Percentiles rank a stretch among this genome's conserved stretches.
phyloP scores from a whole-genome alignment of 192 early-diverging fungal genomes.

The Physocladia obscura region DNA sequence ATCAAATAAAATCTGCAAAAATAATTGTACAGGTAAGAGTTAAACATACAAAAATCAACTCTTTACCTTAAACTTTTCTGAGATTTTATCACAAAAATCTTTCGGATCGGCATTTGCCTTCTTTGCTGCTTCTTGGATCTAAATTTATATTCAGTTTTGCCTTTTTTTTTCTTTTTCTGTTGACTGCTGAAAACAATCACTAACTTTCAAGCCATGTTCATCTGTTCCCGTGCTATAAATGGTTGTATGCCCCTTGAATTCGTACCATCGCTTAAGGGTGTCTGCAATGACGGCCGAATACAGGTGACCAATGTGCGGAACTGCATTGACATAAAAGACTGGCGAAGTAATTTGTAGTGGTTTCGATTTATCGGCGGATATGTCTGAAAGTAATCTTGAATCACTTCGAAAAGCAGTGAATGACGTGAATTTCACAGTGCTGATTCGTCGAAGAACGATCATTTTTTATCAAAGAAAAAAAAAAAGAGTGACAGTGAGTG shows the following conservation, averaged over 20 bases:
- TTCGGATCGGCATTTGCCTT: constrained; percentile 57
- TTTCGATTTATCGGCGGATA: no score
- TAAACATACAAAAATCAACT: constrained; percentile 20
- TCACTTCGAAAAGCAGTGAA: neutral
- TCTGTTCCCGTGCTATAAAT: constrained; percentile 82
- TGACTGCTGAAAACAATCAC: neutral
- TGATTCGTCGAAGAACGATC: neutral
- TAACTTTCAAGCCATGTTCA: constrained; percentile 91
- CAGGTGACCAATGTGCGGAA: constrained; percentile 93
- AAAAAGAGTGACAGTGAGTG: neutral
- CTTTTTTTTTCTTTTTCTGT: neutral
- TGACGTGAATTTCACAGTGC: no score
- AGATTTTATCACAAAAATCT: constrained; percentile 78
- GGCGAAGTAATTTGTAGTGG: constrained; percentile 60
- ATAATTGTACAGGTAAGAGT: neutral
- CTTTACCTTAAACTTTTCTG: constrained; percentile 61
- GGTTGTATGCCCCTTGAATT: constrained; percentile 62
- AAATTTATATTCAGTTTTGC: neutral
- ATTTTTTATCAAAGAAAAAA: neutral
- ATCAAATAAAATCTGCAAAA: constrained; percentile 54
- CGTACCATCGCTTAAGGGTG: constrained; percentile 71
- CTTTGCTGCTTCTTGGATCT: constrained; percentile 89
- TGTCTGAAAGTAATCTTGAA: neutral
- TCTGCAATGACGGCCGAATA: constrained; percentile 87
- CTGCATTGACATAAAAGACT: constrained; percentile 89